Base-by-base conservation (phyloP, 805 yeast species). In the Nakazawaea siamensis region DNA sequence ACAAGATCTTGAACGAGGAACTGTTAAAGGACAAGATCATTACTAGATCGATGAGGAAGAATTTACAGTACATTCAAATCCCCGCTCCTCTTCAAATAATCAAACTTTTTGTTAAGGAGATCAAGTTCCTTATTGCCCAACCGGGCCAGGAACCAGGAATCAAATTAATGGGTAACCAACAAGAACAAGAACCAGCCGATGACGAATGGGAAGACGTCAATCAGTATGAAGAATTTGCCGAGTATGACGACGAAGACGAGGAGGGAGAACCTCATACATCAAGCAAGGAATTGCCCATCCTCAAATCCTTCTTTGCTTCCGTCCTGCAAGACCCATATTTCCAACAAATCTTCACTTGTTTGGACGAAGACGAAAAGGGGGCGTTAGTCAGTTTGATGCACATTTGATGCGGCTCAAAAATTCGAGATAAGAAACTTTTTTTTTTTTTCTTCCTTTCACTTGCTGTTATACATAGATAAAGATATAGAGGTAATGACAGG, bases 41-140 rank as follows among this genome's bases (percentile, higher is more conserved):
- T 4, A 90, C 97, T 0, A 71, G 97, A 49, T 84, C 96, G 0
- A 82, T 79, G 80, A 75, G 94, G 3, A 76, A 72, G 45, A 55
- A 57, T 12, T 66, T 76, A 68, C 55, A 66, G 45, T 85, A 69
- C 45, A 73, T 82, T 0, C 74, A 70, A 48, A 65, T 87, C 2
- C 64, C 88, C 0, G 83, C 85, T 0, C 70, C 80, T 12, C 64
- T 67, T 27, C 87, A 85, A 50, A 85, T 90, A 16, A 51, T 86
- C 31, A 81, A 80, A 48, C 57, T 88, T 16, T 66, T 90, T 31
- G 52, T 80, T 3, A 62, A 71, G 19, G 97, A 90, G 51, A 60
- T 87, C 32, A 67, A 65, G 17, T 74, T 76, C 44, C 94, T 84
- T 43, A 60, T 65, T 19, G 67, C 63, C 35, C 77, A 68, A 41